Evolutionary conservation across 1,139 yeast genomes (phyloP), one percentile per base, ranked within the genome.

Genomic region (Kodamaea sp.): DNA sequence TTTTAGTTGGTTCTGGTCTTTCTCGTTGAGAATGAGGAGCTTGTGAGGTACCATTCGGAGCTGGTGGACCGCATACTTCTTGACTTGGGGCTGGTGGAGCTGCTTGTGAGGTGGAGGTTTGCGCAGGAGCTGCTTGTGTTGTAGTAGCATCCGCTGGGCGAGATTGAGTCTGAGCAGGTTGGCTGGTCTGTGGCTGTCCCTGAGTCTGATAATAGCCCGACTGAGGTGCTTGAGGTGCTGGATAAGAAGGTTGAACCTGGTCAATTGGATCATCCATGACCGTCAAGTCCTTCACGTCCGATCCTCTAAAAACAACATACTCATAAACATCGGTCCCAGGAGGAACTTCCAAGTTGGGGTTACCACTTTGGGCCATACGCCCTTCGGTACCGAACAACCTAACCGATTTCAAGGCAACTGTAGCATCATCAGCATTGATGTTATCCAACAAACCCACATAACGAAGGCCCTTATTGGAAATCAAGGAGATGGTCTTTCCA

Each of bases 301-400:
- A 80, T 25, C 98, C 98, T 47, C 94, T 78, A 58, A 92, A 86
- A 32, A 85, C 89, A 40, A 92, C 90, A 44, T 78, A 79, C 28
- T 87, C 92, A 57, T 80, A 87, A 13, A 84, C 73, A 33, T 82
- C 86, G 26, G 72, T 71, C 11, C 85, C 78, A 5, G 97, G 88
- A 37, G 81, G 76, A 28, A 89, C 81, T 57, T 88, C 96, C 44
- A 76, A 71, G 15, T 73, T 60, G 22, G 88, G 84, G 57, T 83
- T 86, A 22, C 80, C 80, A 29, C 49, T 51, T 33, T 55, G 59
- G 16, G 73, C 71, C 50, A 84, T 73, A 51, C 98, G 78, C 19
- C 96, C 97, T 59, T 92, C 98, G 11, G 97, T 85, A 37, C 98
- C 98, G 50, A 83, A 83, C 34, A 90, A 81, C 43, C 90, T 77